Percentiles rank a stretch among this genome's conserved stretches.
Evolutionary conservation across 2,329 filamentous ascomycete species (phyloP).

Genomic region (Aspergillus puulaauensis): DNA sequence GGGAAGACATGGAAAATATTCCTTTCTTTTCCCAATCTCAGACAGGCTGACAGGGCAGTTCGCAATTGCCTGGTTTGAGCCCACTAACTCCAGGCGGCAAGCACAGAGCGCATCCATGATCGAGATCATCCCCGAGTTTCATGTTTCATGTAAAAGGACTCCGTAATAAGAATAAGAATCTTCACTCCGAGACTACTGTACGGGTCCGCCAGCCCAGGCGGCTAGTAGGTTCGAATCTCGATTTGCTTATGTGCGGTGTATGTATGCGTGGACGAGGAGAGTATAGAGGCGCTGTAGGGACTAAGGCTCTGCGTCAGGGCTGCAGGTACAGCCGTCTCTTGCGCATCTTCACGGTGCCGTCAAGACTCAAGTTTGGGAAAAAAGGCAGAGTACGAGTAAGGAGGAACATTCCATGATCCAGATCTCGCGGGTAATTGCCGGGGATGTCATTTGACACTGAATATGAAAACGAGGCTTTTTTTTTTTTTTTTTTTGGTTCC

Average conservation of each 20-base stretch:
- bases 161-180: no score
- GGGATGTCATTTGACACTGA: neutral
- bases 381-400: neutral
- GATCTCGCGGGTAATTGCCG: neutral
- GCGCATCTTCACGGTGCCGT: neutral
- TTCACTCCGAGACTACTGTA: neutral
- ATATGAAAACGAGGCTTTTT: neutral
- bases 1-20: neutral
- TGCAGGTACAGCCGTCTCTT: constrained; percentile 19
- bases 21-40: neutral
- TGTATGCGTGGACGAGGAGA: neutral
- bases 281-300: constrained; percentile 5
- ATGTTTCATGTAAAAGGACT: neutral
- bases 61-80: neutral
- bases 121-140: neutral
- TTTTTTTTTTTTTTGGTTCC: neutral
- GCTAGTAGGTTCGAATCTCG: neutral
- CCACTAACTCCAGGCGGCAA: neutral
- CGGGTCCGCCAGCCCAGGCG: neutral
- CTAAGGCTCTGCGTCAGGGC: constrained; percentile 16
- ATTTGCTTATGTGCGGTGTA: neutral
- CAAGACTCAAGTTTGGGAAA: neutral
- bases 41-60: neutral
- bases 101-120: neutral
- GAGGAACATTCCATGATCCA: neutral